Evolutionary conservation across 1,284 basidiomycete species (phyloP), one percentile per base, ranked within the genome.

Genomic region (Rhodotorula mucilaginosa): DNA sequence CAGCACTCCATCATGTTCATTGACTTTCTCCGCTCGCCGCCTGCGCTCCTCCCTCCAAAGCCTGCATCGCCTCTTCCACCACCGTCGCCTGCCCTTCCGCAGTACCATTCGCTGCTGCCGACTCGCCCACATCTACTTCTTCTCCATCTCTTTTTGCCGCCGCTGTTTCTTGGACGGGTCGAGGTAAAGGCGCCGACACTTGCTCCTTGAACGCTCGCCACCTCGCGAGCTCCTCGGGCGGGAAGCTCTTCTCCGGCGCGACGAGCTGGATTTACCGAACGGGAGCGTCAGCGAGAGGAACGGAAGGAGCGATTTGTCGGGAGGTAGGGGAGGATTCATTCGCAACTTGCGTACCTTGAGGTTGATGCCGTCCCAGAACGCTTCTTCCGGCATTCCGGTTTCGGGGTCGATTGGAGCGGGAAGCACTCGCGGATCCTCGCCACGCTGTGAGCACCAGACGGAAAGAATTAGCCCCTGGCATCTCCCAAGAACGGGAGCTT

Each of bases 291-390:
- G 39, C 12, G 39, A 12, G 39, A 2, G 12, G 39, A 44, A 44
- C 39, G 39, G 39, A 44, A 13, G 12, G 12, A 44, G 12, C 39
- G 39, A 13, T 44, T 10, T 44, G 39, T 44, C 39, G 10, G 39
- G 10, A 13, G 10, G 39, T 44, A 12, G 39, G 39, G 39, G 10
- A 44, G 39, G 39, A 44, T 44, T 10, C 39, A 44, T 13, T 44
- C 10, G 10, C 10, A 13, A 13, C 7, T 34, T 44, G 12, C 49
- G 52, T 12, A 75, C 74, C 51, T 57, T 29, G 26, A 76, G 56
- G 21, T 56, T 29, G 49, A 77, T 72, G 19, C 71, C 70, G 52
- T 77, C 71, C 76, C 76, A 77, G 47, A 74, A 75, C 44, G 66
- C 58, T 51, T 70, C 68, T 7, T 60, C 65, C 23, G 59, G 29